Percentiles rank a stretch among this genome's conserved stretches.
phyloP scores from a whole-genome alignment of 2,329 filamentous ascomycete species.

The Knufia petricola region DNA sequence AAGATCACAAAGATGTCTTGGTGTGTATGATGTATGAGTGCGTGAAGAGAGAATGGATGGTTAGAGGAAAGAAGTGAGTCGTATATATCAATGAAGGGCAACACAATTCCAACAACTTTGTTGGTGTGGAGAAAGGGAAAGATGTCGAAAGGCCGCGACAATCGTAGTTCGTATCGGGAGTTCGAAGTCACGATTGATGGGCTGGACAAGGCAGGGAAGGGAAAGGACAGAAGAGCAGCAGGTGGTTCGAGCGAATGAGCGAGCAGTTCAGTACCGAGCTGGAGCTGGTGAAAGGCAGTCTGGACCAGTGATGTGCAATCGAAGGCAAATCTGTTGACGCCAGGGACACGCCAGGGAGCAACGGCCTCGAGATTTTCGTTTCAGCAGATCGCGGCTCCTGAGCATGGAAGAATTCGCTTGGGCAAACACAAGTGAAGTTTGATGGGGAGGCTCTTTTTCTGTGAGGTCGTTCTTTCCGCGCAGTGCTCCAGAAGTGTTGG shows the following conservation, averaged over 20 bases:
- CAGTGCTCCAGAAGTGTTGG: not conserved
- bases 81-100: slow-evolving; percentile 3
- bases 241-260: not conserved
- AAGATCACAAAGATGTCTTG: slow-evolving; percentile 10
- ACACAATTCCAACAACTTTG: slow-evolving; percentile 4
- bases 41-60: not conserved
- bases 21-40: slow-evolving; percentile 1
- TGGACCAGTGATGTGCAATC: not conserved
- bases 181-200: not conserved
- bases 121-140: not conserved
- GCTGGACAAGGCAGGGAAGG: not conserved
- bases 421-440: not conserved
- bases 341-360: not conserved
- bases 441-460: not conserved
- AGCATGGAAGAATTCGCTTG: not conserved
- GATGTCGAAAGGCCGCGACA: slow-evolving; percentile 1
- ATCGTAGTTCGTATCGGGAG: slow-evolving; percentile 7
- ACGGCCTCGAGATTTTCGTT: not conserved
- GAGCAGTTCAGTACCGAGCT: not conserved
- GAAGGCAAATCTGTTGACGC: not conserved
- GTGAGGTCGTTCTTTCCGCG: not conserved
- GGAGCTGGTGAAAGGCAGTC: not conserved
- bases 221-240: not conserved
- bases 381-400: slow-evolving; percentile 1
- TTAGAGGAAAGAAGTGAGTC: not conserved